Evolutionary conservation across 495 filamentous ascomycete species (phyloP).

Genomic region (Chaetomidium leptoderma): DNA sequence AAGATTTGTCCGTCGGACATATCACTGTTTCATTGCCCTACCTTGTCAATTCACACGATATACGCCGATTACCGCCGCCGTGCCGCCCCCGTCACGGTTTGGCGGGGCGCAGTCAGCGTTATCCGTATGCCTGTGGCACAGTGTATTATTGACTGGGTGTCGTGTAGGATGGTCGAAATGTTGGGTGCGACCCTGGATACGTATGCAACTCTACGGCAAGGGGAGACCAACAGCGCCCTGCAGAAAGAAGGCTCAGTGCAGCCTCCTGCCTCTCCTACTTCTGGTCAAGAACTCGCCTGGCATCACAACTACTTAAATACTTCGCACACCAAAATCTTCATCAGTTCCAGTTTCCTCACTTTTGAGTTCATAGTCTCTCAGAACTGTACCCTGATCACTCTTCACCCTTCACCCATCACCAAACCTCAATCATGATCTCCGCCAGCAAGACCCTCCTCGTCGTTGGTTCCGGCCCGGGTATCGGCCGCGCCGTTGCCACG

Average conservation of each 20-base stretch:
- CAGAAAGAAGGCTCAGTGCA: too few relatives aligned
- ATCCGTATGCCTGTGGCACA: not conserved
- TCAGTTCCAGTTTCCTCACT: too few relatives aligned
- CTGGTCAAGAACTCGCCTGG: too few relatives aligned
- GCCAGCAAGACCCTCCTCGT: constrained; percentile 28
- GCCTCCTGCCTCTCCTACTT: too few relatives aligned
- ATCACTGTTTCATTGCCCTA: too few relatives aligned
- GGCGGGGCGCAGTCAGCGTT: not conserved
- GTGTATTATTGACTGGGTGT: not conserved
- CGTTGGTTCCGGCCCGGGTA: constrained; percentile 43
- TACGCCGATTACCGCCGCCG: not conserved
- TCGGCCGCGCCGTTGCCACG: constrained; percentile 34
- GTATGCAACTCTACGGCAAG: not conserved
- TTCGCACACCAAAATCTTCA: too few relatives aligned
- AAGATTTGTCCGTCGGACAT: too few relatives aligned
- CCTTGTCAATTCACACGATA: too few relatives aligned
- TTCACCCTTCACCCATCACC: not conserved
- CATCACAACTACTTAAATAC: too few relatives aligned
- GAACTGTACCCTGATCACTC: too few relatives aligned
- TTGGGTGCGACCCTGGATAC: not conserved
- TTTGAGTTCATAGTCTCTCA: too few relatives aligned
- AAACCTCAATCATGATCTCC: not conserved
- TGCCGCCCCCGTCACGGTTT: not conserved
- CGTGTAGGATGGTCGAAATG: not conserved
- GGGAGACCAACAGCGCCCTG: not conserved